Percentiles rank a stretch among this genome's conserved stretches.
Evolutionary conservation across 2,329 filamentous ascomycete species (phyloP).

Genomic region (Verticillium klebahnii): DNA sequence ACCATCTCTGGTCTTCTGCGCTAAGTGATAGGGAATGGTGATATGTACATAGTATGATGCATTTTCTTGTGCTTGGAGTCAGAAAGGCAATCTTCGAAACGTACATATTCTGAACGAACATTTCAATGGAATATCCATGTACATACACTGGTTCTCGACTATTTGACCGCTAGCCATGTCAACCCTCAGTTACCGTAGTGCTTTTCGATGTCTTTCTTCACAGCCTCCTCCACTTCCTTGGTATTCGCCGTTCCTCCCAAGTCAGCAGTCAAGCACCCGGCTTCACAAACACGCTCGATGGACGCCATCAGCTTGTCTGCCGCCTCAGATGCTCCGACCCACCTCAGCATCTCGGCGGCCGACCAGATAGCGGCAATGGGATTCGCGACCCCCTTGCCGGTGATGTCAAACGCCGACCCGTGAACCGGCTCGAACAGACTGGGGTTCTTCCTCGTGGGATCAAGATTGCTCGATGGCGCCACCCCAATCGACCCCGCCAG

Average conservation of each 20-base stretch:
- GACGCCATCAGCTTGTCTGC: slow-evolving; percentile 39
- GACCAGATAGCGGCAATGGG: slow-evolving; percentile 52
- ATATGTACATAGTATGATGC: not conserved
- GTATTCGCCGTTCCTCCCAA: slow-evolving; percentile 34
- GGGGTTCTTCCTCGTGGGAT: slow-evolving; percentile 47
- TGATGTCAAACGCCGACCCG: slow-evolving; percentile 49
- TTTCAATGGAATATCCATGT: no score
- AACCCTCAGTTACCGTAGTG: not conserved
- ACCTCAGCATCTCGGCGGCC: slow-evolving; percentile 46
- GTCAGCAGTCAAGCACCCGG: slow-evolving; percentile 44
- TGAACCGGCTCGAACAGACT: slow-evolving; percentile 56
- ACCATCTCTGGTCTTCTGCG: slow-evolving; percentile 11
- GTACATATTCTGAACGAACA: not conserved
- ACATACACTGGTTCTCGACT: not conserved
- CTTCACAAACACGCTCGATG: slow-evolving; percentile 44
- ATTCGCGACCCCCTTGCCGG: slow-evolving; percentile 47
- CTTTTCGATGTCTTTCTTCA: slow-evolving; percentile 8
- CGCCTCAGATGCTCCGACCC: slow-evolving; percentile 46
- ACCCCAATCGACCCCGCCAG: slow-evolving; percentile 66
- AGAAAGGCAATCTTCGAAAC: no score
- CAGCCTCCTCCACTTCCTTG: slow-evolving; percentile 10
- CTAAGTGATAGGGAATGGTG: not conserved
- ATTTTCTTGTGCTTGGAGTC: no score
- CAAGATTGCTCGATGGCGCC: slow-evolving; percentile 60
- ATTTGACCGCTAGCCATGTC: no score